Evolutionary conservation across 352 stramenopile species (phyloP), one percentile per base, ranked within the genome.

Genomic region (Pythium brachiatum): DNA sequence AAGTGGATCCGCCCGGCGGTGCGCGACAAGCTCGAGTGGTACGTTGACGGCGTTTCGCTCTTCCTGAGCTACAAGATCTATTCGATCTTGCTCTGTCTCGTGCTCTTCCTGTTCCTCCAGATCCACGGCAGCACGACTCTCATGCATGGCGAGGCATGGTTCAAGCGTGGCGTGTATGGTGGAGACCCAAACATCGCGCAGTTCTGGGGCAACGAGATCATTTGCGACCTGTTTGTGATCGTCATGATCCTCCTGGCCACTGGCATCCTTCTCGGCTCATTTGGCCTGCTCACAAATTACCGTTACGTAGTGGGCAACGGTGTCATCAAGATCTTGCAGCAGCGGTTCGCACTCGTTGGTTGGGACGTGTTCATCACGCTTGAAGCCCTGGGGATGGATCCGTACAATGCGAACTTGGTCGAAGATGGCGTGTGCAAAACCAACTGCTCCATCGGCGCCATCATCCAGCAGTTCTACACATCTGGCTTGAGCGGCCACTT

Each of bases 161-260:
- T 57, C 32, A 75, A 73, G 25, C 32, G 48, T n/a, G 59, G 54
- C 25, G 62, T 78, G 1, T 74, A 62, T n/a, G 69, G 72, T 6
- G 72, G 74, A n/a, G 41, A 65, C 27, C 66, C 68, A 0, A 44
- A 74, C 21, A 66, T 80, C 43, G 57, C 55, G 6, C 25, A 64
- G 51, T 77, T 80, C 57, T 83, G 75, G 76, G 36, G 56, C 0
- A 80, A 57, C 39, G 74, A 85, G 50, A 70, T 81, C 59, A 67
- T 78, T 4, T 81, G 73, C 53, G 75, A 84, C 44, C 64, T 78
- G 48, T 62, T 78, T 18, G 65, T 78, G 20, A 65, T 75, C 25
- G 29, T 74, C 2, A 46, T 36, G 3, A 53, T 72, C 7, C 56
- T 75, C 15, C 70, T 70, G 18, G 21, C 31, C 3, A 54, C 62